Base-by-base conservation (phyloP, 2,329 filamentous ascomycete species). In the Aureobasidium sp. region DNA sequence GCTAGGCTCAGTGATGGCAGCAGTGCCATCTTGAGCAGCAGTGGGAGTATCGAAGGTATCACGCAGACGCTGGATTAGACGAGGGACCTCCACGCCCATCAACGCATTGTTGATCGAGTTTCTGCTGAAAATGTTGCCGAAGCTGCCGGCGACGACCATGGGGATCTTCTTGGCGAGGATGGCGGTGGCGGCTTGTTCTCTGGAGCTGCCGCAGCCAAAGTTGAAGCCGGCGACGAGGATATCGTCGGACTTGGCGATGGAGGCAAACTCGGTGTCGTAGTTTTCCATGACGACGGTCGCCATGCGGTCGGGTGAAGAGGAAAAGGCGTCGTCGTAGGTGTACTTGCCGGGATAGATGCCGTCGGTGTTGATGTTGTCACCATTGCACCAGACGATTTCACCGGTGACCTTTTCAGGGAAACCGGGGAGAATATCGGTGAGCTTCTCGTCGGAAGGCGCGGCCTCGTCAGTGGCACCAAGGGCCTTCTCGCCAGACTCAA, bases 251-350 rank as follows among this genome's bases (percentile, higher is more conserved):
- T 82, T 82, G 49, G 88, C 86, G 39, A 86, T 78, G 0, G 76
- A 73, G 11, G 80, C 74, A 72, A 97, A 97, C 0, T 78, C 72
- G 0, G 82, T 76, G 71, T 97, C 93, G 76, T 96, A 97, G 80
- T 97, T 97, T 72, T 88, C 83, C 91, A 97, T 97, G 74, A 89
- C 92, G 0, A 92, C 91, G 66, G 89, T 79, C 0, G 91, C 90
- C 93, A 97, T 97, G 62, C 85, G 85, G 64, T 90, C 87, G 0
- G 76, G 78, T 0, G 88, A 77, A 0, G 97, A 79, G 0, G 88
- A 77, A 0, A 97, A 81, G 68, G 89, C 82, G 70, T 97, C 92
- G 71, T 95, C 90, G 75, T 97, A 97, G 0, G 92, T 97, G 73
- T 90, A 91, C 71, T 92, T 91, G 5, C 90, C 91, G 0, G 91